Percentiles rank a stretch among this genome's conserved stretches.
Evolutionary conservation across 768 basidiomycete species (phyloP).

Genomic region (Boletus subcaerulescens): DNA sequence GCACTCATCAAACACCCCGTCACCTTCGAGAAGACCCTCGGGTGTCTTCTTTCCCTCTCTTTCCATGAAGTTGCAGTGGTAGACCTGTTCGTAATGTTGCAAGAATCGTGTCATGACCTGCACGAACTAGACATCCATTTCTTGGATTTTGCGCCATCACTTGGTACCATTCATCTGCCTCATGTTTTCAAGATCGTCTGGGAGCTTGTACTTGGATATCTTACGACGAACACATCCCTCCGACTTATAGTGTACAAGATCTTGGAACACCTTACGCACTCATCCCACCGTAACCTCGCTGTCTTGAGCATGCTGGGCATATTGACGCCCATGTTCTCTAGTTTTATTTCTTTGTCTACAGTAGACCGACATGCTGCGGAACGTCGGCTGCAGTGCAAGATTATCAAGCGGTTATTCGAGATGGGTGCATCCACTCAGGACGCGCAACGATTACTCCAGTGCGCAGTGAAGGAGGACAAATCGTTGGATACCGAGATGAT

Average conservation of each 20-base stretch:
- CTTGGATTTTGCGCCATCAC: constrained; percentile 36
- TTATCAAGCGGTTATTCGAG: constrained; percentile 67
- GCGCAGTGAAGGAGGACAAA: constrained; percentile 46
- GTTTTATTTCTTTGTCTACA: constrained; percentile 21
- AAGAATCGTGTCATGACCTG: constrained; percentile 34
- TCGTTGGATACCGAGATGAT: constrained; percentile 61
- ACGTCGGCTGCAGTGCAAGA: constrained; percentile 54
- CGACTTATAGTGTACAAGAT: constrained; percentile 57
- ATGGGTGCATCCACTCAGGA: constrained; percentile 69
- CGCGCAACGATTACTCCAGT: constrained; percentile 61
- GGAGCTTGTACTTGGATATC: constrained; percentile 40
- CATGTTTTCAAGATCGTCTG: constrained; percentile 62
- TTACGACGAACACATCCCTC: constrained; percentile 37
- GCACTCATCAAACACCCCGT: constrained; percentile 46
- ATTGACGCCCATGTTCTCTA: constrained; percentile 45
- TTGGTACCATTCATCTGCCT: constrained; percentile 55
- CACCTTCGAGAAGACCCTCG: constrained; percentile 55
- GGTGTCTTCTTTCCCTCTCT: constrained; percentile 66
- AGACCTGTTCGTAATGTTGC: constrained; percentile 51
- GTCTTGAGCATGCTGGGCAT: constrained; percentile 60
- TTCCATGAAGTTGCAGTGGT: constrained; percentile 61
- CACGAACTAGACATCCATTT: constrained; percentile 43
- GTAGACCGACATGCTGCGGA: constrained; percentile 34
- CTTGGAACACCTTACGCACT: constrained; percentile 57
- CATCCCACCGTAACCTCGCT: constrained; percentile 69